Evolutionary conservation across 1,284 basidiomycete species (phyloP), one percentile per base, ranked within the genome.

Genomic region (Cryptococcus jaspeensis): DNA sequence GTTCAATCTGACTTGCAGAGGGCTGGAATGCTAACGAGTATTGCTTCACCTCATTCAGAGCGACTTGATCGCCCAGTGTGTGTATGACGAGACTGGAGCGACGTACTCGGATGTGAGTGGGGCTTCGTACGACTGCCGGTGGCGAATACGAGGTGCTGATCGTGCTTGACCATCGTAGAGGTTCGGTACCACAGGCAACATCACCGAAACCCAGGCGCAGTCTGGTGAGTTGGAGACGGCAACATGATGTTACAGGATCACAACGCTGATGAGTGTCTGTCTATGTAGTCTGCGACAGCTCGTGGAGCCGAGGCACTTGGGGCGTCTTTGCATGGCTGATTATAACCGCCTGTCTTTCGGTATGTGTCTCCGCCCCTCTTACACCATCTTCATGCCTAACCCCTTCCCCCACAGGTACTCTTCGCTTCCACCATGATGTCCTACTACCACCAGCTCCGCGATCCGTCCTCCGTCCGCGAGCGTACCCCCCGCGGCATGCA

Each of bases 361-460:
- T 74, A 38, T 66, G 70, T 61, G 16, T 1, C n/a, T 9, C 5
- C 28, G 28, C 9, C 28, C 9, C 11, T 38, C 18, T 43, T 23
- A 22, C 42, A 83, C 84, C 69, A 48, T 82, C 15, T 36, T 43
- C 32, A 18, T n/a, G 15, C 16, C 55, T 60, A n/a, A 60, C 22
- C 13, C 37, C 12, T 41, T 83, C 65, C 85, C 25, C n/a, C 40
- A 9, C 79, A 84, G 53, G 60, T 80, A 20, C 69, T 88, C 52
- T 88, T 89, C 79, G 80, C 83, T 38, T 64, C 82, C 50, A 72
- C 87, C 61, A 82, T 84, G 1, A 85, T 86, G 67, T 79, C 80
- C 9, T 91, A 85, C 78, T 85, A 87, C 70, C 84, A 84, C 23
- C 89, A 91, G 76, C 69, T 84, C 9, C 80, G 84, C 32, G 87